Evolutionary conservation across 192 early-diverging fungal genomes (phyloP).

Genomic region (Coemansia sp.): DNA sequence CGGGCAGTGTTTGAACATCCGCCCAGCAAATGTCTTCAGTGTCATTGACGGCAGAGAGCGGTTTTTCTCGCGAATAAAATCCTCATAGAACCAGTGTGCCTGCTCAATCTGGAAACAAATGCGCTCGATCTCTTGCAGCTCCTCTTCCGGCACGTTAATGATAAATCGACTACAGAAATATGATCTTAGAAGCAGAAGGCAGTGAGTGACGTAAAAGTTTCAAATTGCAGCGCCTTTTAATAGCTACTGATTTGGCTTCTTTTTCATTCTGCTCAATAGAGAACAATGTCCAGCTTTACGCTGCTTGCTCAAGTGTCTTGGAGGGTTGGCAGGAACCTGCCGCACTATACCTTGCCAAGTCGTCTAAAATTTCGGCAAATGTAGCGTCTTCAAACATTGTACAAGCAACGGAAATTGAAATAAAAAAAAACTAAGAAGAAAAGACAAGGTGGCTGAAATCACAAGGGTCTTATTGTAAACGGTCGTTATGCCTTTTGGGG

Average conservation of each 20-base stretch:
- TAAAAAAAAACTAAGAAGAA: constrained; percentile 4
- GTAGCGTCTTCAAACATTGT: constrained; percentile 61
- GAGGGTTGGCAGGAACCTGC: neutral
- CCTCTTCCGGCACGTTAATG: constrained; percentile 96
- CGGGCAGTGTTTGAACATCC: constrained; percentile 88
- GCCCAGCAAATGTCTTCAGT: constrained; percentile 79
- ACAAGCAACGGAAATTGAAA: constrained; percentile 1
- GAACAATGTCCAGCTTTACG: too few relatives aligned
- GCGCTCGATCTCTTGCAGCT: constrained; percentile 88
- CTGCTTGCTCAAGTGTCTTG: neutral
- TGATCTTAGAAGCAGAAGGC: neutral
- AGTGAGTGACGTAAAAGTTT: neutral
- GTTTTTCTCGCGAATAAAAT: constrained; percentile 89
- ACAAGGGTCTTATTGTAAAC: too few relatives aligned
- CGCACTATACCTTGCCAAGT: constrained; percentile 64
- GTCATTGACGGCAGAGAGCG: constrained; percentile 77
- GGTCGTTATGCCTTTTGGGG: too few relatives aligned
- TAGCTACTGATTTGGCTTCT: too few relatives aligned
- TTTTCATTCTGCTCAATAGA: too few relatives aligned
- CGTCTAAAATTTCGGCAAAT: constrained; percentile 84
- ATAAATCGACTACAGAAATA: constrained; percentile 77
- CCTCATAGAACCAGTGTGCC: constrained; percentile 99
- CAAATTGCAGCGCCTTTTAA: too few relatives aligned
- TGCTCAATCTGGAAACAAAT: constrained; percentile 99
- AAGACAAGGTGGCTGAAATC: neutral